phyloP scores from a whole-genome alignment of 2,329 filamentous ascomycete genomes.

The Truncatella angustata region DNA sequence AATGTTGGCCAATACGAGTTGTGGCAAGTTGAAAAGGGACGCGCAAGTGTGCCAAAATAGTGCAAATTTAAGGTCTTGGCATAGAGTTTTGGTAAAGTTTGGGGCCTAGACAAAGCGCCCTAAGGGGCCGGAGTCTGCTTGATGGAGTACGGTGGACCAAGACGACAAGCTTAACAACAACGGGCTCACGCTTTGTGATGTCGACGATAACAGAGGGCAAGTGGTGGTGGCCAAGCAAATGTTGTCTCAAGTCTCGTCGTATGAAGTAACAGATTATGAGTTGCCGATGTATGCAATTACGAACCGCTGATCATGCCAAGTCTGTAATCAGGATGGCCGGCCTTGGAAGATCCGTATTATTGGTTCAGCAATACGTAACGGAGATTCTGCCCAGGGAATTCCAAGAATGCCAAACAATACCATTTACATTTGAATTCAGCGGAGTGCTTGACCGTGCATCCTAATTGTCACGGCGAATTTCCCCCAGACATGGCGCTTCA shows the following conservation, averaged over 20 bases:
- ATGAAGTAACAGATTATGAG: not conserved
- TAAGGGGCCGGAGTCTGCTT: not conserved
- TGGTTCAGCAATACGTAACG: not conserved
- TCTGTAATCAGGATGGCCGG: not conserved
- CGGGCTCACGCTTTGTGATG: not conserved
- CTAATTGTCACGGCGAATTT: too few relatives aligned
- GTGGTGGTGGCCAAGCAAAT: too few relatives aligned
- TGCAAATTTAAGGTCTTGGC: constrained; percentile 1
- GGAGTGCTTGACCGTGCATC: not conserved
- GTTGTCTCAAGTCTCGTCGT: not conserved
- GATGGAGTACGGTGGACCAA: not conserved
- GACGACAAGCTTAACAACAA: not conserved
- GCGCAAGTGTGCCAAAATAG: not conserved
- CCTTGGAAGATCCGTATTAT: not conserved
- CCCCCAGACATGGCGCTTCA: not conserved
- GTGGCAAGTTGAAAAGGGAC: constrained; percentile 2
- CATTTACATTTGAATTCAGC: not conserved
- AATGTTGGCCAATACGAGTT: not conserved
- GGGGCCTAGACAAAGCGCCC: not conserved
- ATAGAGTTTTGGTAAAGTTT: constrained; percentile 4
- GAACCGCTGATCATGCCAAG: not conserved
- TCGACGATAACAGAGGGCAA: too few relatives aligned
- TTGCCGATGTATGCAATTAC: not conserved
- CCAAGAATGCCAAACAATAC: not conserved
- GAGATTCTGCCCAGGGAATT: not conserved